A percentile compares a stretch with the other conserved stretches of the same genome.
phyloP scores from a whole-genome alignment of 2,329 filamentous ascomycete species.

The Orbilia ellipsospora region DNA sequence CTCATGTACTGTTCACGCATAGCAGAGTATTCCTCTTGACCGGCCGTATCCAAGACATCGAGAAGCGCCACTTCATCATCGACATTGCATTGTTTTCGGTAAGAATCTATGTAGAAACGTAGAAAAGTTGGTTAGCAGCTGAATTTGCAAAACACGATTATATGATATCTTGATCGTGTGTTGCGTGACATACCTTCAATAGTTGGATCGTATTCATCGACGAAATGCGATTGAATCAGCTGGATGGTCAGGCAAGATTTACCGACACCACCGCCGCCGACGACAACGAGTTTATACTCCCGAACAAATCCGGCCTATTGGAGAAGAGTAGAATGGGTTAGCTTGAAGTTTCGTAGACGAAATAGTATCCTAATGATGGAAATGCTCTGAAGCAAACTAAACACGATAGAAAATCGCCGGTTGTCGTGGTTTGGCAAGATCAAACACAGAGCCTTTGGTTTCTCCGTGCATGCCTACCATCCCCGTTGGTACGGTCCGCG shows the following conservation, averaged over 20 bases:
- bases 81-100: constrained; percentile 99
- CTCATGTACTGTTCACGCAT: constrained; percentile 99
- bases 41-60: constrained; percentile 97
- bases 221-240: constrained; percentile 94
- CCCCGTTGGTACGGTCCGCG: too few species aligned
- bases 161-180: too few species aligned
- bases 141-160: background rate
- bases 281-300: constrained; percentile 96
- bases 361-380: too few species aligned
- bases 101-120: constrained; percentile 78
- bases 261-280: constrained; percentile 97
- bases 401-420: too few species aligned
- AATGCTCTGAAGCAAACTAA: too few species aligned
- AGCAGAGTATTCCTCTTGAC: constrained; percentile 98
- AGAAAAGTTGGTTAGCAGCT: constrained; percentile 55
- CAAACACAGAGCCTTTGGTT: too few species aligned
- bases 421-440: too few species aligned
- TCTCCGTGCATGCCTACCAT: too few species aligned
- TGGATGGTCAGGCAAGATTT: constrained; percentile 99
- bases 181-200: constrained; percentile 80
- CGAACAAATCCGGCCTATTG: constrained; percentile 74
- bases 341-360: too few species aligned
- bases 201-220: constrained; percentile 98
- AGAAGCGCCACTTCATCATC: constrained; percentile 97
- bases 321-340: too few species aligned